Evolutionary conservation across 495 filamentous ascomycete genomes (phyloP).

Genomic region (Glarea lozoyensis): DNA sequence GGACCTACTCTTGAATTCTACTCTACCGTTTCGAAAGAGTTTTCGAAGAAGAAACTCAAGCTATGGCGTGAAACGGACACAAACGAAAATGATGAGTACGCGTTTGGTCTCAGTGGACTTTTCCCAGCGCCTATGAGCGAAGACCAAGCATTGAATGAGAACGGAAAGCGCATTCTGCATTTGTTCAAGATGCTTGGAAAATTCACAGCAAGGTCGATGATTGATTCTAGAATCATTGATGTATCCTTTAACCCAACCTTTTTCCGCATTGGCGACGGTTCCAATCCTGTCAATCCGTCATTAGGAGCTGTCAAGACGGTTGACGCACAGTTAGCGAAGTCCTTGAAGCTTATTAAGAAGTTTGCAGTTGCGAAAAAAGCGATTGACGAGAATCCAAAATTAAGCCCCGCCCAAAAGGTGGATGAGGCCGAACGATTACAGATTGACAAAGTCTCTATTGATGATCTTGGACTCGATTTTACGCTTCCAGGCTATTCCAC

Average conservation of each 20-base stretch:
- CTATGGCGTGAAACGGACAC: slow-evolving; percentile 91
- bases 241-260: slow-evolving; percentile 96
- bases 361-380: slow-evolving; percentile 75
- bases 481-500: slow-evolving; percentile 87
- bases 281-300: slow-evolving; percentile 67
- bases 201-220: slow-evolving; percentile 96
- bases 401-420: slow-evolving; percentile 60
- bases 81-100: slow-evolving; percentile 67
- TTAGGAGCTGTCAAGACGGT: slow-evolving; percentile 89
- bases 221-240: slow-evolving; percentile 96
- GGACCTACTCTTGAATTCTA: slow-evolving; percentile 98
- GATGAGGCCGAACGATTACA: slow-evolving; percentile 56
- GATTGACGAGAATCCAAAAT: slow-evolving; percentile 58
- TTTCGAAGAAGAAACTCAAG: slow-evolving; percentile 92
- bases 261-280: slow-evolving; percentile 83
- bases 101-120: slow-evolving; percentile 74
- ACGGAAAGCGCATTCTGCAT: slow-evolving; percentile 73
- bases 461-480: slow-evolving; percentile 88
- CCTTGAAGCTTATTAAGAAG: slow-evolving; percentile 79
- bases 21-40: slow-evolving; percentile 94
- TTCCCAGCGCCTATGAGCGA: slow-evolving; percentile 92
- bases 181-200: slow-evolving; percentile 93
- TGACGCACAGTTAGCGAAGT: slow-evolving; percentile 76
- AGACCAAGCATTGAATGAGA: slow-evolving; percentile 60
- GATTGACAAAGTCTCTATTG: slow-evolving; percentile 65